Base-by-base conservation (phyloP, 306 rosid genomes). In the Echinosophora koreensis region DNA sequence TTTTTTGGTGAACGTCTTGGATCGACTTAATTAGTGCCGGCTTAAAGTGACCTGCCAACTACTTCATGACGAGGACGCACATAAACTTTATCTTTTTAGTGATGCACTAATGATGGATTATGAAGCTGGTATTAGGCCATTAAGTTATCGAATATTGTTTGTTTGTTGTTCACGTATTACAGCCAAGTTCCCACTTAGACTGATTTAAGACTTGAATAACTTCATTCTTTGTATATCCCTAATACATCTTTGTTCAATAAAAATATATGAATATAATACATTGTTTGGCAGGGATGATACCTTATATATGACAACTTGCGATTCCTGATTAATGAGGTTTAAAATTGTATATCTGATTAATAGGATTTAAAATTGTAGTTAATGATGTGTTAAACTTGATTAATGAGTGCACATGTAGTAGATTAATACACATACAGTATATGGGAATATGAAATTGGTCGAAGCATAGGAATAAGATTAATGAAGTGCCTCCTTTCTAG, bases 11-110 rank as follows among this genome's bases (percentile, higher is more conserved):
- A 30, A 30, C 32, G 32, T 30, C 32, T 30, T 30, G 32, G 32
- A 30, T 30, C 32, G 2, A 30, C 3, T 37, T 6, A 71, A n/a
- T 15, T 58, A 69, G 52, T 78, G 82, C 80, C 38, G 73, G 22
- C 70, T 64, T 37, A 55, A 68, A 68, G 87, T 80, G 73, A 80
- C 81, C 18, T 37, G 7, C 77, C 78, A 75, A 77, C 86, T 44
- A 74, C 84, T 68, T 73, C 66, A 38, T 38, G 52, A 76, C 59
- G 7, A 44, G 3, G 39, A 8, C 41, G 4, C 76, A 50, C 46
- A 30, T 64, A 52, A 58, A 69, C 82, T 79, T 81, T 74, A 13
- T 38, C 66, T 49, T 74, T 77, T 60, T 54, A 37, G 54, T 35
- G 66, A 73, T 62, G 60, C 51, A 22, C 68, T 73, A 50, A 73